Base-by-base conservation (phyloP, 805 yeast genomes). In the Priceomyces haplophilus region DNA sequence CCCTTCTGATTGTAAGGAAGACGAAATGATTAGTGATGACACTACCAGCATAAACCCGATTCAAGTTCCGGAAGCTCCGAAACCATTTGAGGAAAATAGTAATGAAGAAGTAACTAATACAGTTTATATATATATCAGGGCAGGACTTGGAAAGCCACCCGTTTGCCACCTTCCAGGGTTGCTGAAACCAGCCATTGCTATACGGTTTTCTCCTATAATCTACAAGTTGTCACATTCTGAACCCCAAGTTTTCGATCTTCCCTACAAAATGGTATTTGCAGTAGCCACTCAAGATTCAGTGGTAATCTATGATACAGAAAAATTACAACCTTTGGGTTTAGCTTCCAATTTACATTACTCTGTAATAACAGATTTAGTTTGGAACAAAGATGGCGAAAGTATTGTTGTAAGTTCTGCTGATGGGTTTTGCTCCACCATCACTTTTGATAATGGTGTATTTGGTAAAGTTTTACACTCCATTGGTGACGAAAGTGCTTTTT, bases 251-350 rank as follows among this genome's bases (percentile, higher is more conserved):
- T 75, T 88, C 46, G 62, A 69, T 3, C 62, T 90, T 35, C 85
- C 88, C 1, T 89, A 93, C 56, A 78, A 88, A 48, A 77, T 93
- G 80, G 65, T 91, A 0, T 90, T 85, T 65, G 98, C 97, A 0
- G 85, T 93, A 15, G 98, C 97, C 0, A 90, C 97, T 0, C 89
- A 87, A 44, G 96, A 88, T 58, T 76, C 90, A 11, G 84, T 93
- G 10, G 55, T 84, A 7, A 65, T 93, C 1, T 93, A 87, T 62
- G 95, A 88, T 51, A 91, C 98, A 0, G 85, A 82, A 48, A 71
- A 73, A 24, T 54, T 71, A 19, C 62, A 73, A 43, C 95, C 97
- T 2, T 54, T 93, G 17, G 93, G 90, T 4, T 66, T 78, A 11
- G 83, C 84, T 2, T 75, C 86, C 0, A 88, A 88, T 53, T 69